Evolutionary conservation across 768 basidiomycete genomes (phyloP).

Genomic region (Candolleomyces efflorescens): DNA sequence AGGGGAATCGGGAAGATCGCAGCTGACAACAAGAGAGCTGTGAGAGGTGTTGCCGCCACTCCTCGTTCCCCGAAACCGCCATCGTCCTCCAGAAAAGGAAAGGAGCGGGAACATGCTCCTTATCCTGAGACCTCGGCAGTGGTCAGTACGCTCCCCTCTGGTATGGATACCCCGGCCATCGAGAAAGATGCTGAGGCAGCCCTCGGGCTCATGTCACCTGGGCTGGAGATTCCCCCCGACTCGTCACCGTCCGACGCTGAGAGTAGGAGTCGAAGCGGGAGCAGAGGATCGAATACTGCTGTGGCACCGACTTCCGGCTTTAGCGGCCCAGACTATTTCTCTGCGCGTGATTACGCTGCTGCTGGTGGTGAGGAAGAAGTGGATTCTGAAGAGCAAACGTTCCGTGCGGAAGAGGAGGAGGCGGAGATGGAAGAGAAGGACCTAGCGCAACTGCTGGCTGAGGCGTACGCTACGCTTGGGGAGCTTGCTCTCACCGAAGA

Average conservation of each 20-base stretch:
- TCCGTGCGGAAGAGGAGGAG: constrained; percentile 10
- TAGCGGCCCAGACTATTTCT: not conserved
- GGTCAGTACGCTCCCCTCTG: not conserved
- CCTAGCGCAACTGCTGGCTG: constrained; percentile 4
- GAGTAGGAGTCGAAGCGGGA: not conserved
- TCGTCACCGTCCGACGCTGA: not conserved
- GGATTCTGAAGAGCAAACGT: constrained; percentile 9
- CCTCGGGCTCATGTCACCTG: not conserved
- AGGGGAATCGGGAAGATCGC: not conserved
- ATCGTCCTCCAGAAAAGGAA: not conserved
- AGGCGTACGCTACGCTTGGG: constrained; percentile 4
- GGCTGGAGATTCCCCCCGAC: not conserved
- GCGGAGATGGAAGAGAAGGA: constrained; percentile 12
- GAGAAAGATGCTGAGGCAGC: not conserved
- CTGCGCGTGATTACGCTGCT: too few species aligned
- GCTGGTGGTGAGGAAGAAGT: constrained; percentile 3
- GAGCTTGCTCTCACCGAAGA: constrained; percentile 7
- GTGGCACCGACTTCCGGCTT: not conserved
- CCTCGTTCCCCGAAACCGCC: not conserved
- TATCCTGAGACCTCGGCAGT: not conserved
- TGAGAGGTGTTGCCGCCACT: not conserved
- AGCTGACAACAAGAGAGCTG: not conserved
- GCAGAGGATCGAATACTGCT: not conserved
- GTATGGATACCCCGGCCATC: not conserved
- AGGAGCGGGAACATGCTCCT: not conserved